Evolutionary conservation across 441 rosid genomes (phyloP), one percentile per base, ranked within the genome.

Genomic region (Croton laevigatus): DNA sequence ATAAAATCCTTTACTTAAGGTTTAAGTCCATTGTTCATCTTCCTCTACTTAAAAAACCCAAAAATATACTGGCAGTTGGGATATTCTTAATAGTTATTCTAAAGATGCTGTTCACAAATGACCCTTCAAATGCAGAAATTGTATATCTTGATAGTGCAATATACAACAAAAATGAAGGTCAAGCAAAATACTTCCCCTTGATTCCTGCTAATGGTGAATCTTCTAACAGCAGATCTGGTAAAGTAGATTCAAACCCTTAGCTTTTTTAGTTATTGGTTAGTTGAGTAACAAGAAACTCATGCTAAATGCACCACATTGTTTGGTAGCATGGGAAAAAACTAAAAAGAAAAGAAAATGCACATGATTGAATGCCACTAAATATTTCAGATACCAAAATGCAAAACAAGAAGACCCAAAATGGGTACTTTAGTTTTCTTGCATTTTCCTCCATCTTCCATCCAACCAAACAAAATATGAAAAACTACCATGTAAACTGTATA

Each of bases 371-470:
- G 6, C n/a, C 1, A 40, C 11, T 10, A 9, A 22, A 38, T 58
- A 16, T n/a, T 14, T 65, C 42, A 46, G 17, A 65, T 13, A 65
- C 22, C 40, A 55, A 74, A 17, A 71, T 3, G 3, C 13, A 54
- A 54, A 67, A 20, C 62, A 67, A 40, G 62, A 67, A 54, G 65
- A 69, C 48, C 23, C 60, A 42, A 65, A 60, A 64, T 36, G 12
- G 4, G 49, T 6, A 8, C 53, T 36, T 55, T 62, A 27, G 7
- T 27, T n/a, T 54, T 52, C 22, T 66, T 67, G 38, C 11, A 62
- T 64, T 53, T 55, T 67, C 76, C 62, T 74, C 55, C 49, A 68
- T 16, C 81, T 69, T 81, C 63, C 49, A 6, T 71, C 71, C 40
- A 71, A 63, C 46, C 55, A 78, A 57, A 22, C 71, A 58, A 37